Conservation (phyloP, 768 basidiomycete species). For the Boletus huronensis region DNA sequence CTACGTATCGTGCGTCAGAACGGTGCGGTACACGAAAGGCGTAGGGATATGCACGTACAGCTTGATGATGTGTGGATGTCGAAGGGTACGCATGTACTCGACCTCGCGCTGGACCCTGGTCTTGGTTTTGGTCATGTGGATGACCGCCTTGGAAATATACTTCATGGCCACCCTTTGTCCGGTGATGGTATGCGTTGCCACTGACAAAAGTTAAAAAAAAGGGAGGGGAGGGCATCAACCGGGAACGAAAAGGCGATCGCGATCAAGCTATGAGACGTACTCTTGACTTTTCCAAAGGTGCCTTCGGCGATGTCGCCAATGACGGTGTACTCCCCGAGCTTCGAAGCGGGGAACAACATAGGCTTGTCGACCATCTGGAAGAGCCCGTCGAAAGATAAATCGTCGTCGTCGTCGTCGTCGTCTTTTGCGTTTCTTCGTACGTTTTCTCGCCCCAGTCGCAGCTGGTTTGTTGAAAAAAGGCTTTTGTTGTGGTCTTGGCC, state of each 20-base stretch:
- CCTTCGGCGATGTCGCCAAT: slow-evolving; percentile 90
- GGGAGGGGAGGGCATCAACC: slow-evolving; percentile 9
- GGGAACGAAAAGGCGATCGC: slow-evolving; percentile 12
- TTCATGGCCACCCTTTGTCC: slow-evolving; percentile 98
- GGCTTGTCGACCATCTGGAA: slow-evolving; percentile 26
- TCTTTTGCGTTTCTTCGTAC: neutral
- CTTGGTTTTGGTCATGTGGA: slow-evolving; percentile 87
- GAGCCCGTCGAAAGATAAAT: slow-evolving; percentile 12
- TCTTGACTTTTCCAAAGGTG: slow-evolving; percentile 98
- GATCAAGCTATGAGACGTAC: slow-evolving; percentile 47
- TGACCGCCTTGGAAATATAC: slow-evolving; percentile 92
- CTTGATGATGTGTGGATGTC: slow-evolving; percentile 98
- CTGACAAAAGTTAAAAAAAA: slow-evolving; percentile 39
- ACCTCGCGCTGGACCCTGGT: slow-evolving; percentile 92
- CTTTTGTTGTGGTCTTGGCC: slow-evolving; percentile 16
- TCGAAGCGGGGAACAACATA: slow-evolving; percentile 51
- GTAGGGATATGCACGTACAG: slow-evolving; percentile 51
- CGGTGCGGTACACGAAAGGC: neutral
- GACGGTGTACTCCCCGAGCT: slow-evolving; percentile 90
- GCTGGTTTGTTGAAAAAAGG: slow-evolving; percentile 19
- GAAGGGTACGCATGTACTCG: slow-evolving; percentile 90
- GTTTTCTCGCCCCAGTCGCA: neutral
- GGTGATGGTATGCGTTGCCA: slow-evolving; percentile 91
- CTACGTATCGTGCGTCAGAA: slow-evolving; percentile 33
- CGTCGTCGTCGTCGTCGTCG: slow-evolving; percentile 15